phyloP scores from a whole-genome alignment of 1,139 yeast species.

The Magnusiomyces clavatus region DNA sequence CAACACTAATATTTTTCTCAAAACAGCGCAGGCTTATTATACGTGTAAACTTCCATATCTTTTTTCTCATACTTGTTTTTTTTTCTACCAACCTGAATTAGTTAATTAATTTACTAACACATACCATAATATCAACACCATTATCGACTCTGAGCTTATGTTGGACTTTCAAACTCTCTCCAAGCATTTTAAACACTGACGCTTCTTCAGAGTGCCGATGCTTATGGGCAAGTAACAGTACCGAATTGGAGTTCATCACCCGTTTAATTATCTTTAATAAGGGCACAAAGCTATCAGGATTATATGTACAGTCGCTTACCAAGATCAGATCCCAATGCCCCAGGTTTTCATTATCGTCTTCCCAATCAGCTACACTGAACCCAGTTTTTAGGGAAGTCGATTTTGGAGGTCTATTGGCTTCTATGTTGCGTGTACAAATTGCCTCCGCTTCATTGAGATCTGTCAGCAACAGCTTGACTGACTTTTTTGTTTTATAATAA shows the following conservation, averaged over 20 bases:
- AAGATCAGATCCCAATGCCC: slow-evolving; percentile 22
- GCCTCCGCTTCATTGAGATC: slow-evolving; percentile 25
- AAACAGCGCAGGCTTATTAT: neutral
- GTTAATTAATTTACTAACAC: neutral
- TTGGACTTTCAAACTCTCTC: neutral
- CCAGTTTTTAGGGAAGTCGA: neutral
- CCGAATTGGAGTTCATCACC: slow-evolving; percentile 14
- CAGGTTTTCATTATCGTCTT: slow-evolving; percentile 6
- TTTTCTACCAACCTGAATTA: neutral
- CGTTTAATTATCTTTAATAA: slow-evolving; percentile 19
- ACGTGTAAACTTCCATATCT: neutral
- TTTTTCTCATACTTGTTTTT: too few relatives aligned
- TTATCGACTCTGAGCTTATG: neutral
- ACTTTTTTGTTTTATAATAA: slow-evolving; percentile 15
- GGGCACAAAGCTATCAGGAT: slow-evolving; percentile 24
- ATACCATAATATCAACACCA: neutral
- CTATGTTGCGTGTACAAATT: slow-evolving; percentile 21
- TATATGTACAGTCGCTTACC: slow-evolving; percentile 29
- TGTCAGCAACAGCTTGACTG: slow-evolving; percentile 20
- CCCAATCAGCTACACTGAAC: slow-evolving; percentile 13
- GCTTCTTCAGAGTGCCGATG: slow-evolving; percentile 14
- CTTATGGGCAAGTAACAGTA: slow-evolving; percentile 26
- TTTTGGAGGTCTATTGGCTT: neutral
- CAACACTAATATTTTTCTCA: neutral
- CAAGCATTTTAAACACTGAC: neutral